A percentile compares a stretch with the other conserved stretches of the same genome.
Conservation (phyloP, 1,139 yeast species). For the Lodderomyces metapsilosis region DNA sequence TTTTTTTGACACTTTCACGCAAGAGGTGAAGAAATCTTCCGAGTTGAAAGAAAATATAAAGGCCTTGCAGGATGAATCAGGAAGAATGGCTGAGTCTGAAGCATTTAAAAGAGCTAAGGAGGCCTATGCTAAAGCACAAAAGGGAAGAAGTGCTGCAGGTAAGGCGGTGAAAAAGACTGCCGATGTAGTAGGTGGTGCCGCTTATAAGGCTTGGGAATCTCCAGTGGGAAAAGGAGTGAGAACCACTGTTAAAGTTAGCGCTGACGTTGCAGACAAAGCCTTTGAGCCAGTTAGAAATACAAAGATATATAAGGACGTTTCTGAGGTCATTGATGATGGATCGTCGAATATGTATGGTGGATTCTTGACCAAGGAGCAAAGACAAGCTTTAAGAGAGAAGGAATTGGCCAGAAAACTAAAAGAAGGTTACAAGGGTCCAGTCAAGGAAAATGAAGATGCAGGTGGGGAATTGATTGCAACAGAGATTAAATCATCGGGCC, state of each 20-base stretch:
- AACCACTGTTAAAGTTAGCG: slow-evolving; percentile 74
- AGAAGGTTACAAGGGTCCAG: slow-evolving; percentile 66
- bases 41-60: slow-evolving; percentile 92
- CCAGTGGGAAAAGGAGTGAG: slow-evolving; percentile 89
- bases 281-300: slow-evolving; percentile 95
- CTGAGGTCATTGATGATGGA: slow-evolving; percentile 90
- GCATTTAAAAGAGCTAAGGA: slow-evolving; percentile 92
- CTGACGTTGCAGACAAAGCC: slow-evolving; percentile 79
- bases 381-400: slow-evolving; percentile 70
- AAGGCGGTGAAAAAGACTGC: slow-evolving; percentile 86
- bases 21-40: slow-evolving; percentile 85
- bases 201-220: slow-evolving; percentile 94
- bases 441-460: slow-evolving; percentile 80
- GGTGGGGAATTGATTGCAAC: slow-evolving; percentile 83
- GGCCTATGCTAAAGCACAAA: slow-evolving; percentile 84
- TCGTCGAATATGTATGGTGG: slow-evolving; percentile 90
- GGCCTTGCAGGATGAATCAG: slow-evolving; percentile 95
- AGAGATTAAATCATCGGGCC: slow-evolving; percentile 70
- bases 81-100: slow-evolving; percentile 89
- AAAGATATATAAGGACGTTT: slow-evolving; percentile 82
- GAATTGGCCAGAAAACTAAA: slow-evolving; percentile 50
- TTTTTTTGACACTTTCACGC: slow-evolving; percentile 86
- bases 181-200: slow-evolving; percentile 88
- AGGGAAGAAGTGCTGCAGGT: slow-evolving; percentile 79
- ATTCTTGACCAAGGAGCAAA: slow-evolving; percentile 79